phyloP scores from a whole-genome alignment of 768 basidiomycete species.

The Cyclocybe aegerita region DNA sequence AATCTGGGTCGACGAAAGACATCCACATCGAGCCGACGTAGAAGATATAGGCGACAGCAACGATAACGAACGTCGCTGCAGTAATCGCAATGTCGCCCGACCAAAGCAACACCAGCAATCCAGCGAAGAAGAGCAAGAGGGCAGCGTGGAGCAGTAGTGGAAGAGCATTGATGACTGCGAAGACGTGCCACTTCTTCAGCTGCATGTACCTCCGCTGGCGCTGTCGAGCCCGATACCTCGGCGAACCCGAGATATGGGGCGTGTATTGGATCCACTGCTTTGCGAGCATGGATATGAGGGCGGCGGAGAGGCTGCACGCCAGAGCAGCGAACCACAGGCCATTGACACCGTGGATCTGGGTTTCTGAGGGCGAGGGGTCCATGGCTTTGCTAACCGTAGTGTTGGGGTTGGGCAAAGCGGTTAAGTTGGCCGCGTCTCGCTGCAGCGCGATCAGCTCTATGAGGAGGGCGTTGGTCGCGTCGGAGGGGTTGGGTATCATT shows the following conservation, averaged over 20 bases:
- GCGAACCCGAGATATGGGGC: conserved; percentile 33
- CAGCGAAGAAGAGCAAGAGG: conserved; percentile 41
- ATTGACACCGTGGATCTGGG: conserved; percentile 38
- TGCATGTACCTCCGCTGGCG: conserved; percentile 36
- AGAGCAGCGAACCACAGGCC: conserved; percentile 47
- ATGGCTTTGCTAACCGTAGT: background rate
- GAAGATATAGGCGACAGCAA: conserved; percentile 32
- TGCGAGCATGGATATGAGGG: conserved; percentile 43
- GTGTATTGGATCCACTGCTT: conserved; percentile 45
- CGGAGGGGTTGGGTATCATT: conserved; percentile 30
- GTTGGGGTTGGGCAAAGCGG: conserved; percentile 9
- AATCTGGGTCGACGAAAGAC: conserved; percentile 37
- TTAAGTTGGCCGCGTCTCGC: conserved; percentile 12
- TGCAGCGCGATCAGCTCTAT: conserved; percentile 27
- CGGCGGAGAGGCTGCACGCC: conserved; percentile 39
- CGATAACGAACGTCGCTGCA: conserved; percentile 32
- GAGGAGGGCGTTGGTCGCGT: conserved; percentile 36
- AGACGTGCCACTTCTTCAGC: conserved; percentile 37
- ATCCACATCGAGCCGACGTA: conserved; percentile 38
- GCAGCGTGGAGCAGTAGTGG: conserved; percentile 40
- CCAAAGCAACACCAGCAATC: conserved; percentile 41
- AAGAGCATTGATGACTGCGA: conserved; percentile 35
- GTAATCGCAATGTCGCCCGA: conserved; percentile 32
- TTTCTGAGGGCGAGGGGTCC: conserved; percentile 10
- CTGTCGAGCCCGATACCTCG: conserved; percentile 34